phyloP scores from a whole-genome alignment of 352 stramenopile species.

The Pythium brassicae region DNA sequence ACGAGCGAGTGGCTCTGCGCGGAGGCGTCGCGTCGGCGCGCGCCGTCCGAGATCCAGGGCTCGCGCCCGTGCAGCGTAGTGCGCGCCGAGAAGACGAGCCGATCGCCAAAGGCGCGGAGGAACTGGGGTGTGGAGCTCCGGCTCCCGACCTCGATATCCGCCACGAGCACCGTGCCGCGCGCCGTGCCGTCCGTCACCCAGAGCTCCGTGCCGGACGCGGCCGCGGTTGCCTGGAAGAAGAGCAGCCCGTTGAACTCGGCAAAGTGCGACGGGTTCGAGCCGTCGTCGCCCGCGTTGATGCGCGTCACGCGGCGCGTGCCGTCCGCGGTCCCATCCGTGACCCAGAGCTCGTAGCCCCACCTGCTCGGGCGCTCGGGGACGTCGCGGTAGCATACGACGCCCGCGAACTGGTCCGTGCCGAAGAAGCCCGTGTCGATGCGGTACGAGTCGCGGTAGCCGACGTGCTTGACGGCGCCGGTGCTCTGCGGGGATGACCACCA shows the following conservation, averaged over 20 bases:
- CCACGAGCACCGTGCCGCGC: constrained; percentile 44
- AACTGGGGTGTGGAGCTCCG: constrained; percentile 33
- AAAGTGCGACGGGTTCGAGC: constrained; percentile 32
- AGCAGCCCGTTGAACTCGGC: constrained; percentile 32
- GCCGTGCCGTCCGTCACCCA: constrained; percentile 67
- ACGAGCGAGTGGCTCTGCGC: constrained; percentile 18
- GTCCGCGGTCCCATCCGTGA: constrained; percentile 66
- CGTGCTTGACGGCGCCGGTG: constrained; percentile 84
- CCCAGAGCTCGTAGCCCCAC: constrained; percentile 69
- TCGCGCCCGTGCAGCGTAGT: constrained; percentile 40
- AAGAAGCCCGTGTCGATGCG: constrained; percentile 40
- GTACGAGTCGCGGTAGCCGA: constrained; percentile 70
- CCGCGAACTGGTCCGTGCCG: constrained; percentile 56
- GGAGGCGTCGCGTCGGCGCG: constrained; percentile 25
- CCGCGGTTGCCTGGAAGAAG: constrained; percentile 70
- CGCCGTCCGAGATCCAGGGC: constrained; percentile 56
- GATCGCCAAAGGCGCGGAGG: constrained; percentile 26
- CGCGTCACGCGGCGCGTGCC: constrained; percentile 59
- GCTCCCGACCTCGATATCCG: constrained; percentile 44
- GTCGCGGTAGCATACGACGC: constrained; percentile 65
- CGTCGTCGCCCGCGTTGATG: constrained; percentile 23
- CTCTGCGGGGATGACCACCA: constrained; percentile 14
- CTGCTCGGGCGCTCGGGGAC: background rate
- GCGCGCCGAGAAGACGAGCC: constrained; percentile 54
- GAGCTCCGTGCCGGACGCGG: constrained; percentile 57